Base-by-base conservation (phyloP, 2,329 filamentous ascomycete species). In the Exutisphaerella laricina region DNA sequence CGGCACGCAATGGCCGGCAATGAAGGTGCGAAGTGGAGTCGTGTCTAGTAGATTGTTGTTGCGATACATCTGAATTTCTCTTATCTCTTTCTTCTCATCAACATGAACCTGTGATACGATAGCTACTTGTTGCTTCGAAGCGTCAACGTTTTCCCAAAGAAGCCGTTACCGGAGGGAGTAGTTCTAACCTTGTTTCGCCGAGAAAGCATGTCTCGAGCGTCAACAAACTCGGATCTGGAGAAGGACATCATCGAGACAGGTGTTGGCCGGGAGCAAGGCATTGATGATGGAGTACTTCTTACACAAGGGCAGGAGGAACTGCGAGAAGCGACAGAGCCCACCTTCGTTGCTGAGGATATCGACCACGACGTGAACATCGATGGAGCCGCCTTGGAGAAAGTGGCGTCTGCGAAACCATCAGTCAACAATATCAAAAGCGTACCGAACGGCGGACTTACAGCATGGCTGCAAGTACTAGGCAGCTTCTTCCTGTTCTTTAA, bases 401-500 rank as follows among this genome's bases (percentile, higher is more conserved):
- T 55, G 16, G 43, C 49, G 5, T 59, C 57, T 5, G 55, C 55
- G 6, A 59, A 58, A 33, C 56, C 54, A 4, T 70, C 64, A 25
- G 64, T 71, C 22, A 66, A 65, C 42, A 66, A 71, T 54, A 58
- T 66, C 20, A 59, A 58, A 12, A 58, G 57, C 16, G 69, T 73
- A 13, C 71, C 71, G 0, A 63, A 74, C 55, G 70, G 70, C 12
- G 71, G 71, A 0, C 45, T 69, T 4, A 58, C 47, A 49, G 70
- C 71, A 4, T 74, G 70, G 71, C 51, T 73, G 21, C 70, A 73
- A 45, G 70, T 74, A 4, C 38, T 70, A 1, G 69, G 67, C 2
- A 57, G 59, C n/a, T 73, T 73, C 55, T 69, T 71, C 39, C 47
- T 73, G 5, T 66, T 73, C 49, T 71, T 71, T 46, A 72, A 72